Evolutionary conservation across 352 stramenopile species (phyloP).

Genomic region (Globisporangium alternatum): DNA sequence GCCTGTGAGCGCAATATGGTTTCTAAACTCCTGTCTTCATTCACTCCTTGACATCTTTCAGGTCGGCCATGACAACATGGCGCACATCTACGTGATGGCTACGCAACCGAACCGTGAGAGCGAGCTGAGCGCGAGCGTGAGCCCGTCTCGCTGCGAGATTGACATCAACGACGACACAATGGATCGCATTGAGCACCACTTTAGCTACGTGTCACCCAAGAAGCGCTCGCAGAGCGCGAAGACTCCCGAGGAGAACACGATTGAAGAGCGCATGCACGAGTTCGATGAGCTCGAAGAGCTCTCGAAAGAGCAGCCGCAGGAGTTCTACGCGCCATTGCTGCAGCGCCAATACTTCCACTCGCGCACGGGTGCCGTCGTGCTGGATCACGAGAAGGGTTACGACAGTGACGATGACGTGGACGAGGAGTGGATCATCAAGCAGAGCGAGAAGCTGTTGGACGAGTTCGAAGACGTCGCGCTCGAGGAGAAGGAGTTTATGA

Average conservation of each 20-base stretch:
- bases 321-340: slow-evolving; percentile 72
- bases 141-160: slow-evolving; percentile 48
- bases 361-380: slow-evolving; percentile 73
- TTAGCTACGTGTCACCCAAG: slow-evolving; percentile 55
- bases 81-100: slow-evolving; percentile 82
- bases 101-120: slow-evolving; percentile 26
- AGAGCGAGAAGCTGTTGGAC: slow-evolving; percentile 82
- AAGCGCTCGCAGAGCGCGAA: slow-evolving; percentile 28
- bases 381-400: slow-evolving; percentile 83
- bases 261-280: slow-evolving; percentile 67
- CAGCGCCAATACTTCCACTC: slow-evolving; percentile 90
- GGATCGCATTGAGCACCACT: slow-evolving; percentile 65
- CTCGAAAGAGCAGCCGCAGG: slow-evolving; percentile 45
- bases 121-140: slow-evolving; percentile 23
- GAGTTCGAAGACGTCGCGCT: slow-evolving; percentile 87
- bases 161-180: slow-evolving; percentile 46
- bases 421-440: slow-evolving; percentile 86
- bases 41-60: slow-evolving; percentile 12
- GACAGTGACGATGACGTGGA: slow-evolving; percentile 89
- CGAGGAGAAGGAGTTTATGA: slow-evolving; percentile 90
- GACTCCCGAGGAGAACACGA: slow-evolving; percentile 27
- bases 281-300: slow-evolving; percentile 71
- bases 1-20: neutral
- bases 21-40: no score
- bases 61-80: slow-evolving; percentile 75